A percentile compares a stretch with the other conserved stretches of the same genome.
Conservation (phyloP, 169 alveolate species). For the Plasmodium inui region DNA sequence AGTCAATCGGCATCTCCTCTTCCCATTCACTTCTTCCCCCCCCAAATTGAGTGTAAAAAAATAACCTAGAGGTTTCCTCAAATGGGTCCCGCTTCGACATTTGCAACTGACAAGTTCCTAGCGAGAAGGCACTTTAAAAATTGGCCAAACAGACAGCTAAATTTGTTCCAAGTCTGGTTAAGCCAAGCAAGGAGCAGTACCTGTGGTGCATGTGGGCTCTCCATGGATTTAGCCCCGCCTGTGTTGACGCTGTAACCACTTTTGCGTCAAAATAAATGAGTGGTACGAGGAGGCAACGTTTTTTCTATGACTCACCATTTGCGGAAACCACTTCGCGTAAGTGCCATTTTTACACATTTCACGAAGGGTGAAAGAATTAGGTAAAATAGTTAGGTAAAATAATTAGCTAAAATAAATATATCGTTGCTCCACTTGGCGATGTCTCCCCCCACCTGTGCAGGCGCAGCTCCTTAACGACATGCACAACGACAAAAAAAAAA, state of each 20-base stretch:
- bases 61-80: neutral
- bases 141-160: neutral
- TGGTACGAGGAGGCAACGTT: neutral
- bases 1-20: neutral
- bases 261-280: neutral
- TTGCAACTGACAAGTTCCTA: neutral
- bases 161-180: neutral
- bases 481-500: constrained; percentile 16
- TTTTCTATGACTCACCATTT: neutral
- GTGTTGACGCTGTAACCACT: neutral
- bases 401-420: neutral
- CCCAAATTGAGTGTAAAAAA: neutral
- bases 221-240: neutral
- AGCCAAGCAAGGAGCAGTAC: neutral
- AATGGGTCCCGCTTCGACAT: neutral
- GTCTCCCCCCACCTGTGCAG: neutral
- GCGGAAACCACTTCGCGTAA: neutral
- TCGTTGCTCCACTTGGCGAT: neutral
- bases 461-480: constrained; percentile 6
- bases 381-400: neutral
- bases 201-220: neutral
- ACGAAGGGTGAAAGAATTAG: neutral
- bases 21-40: neutral
- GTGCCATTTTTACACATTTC: neutral
- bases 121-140: neutral